Conservation (phyloP, 805 yeast genomes). For the Zygosaccharomyces kombuchaensis region DNA sequence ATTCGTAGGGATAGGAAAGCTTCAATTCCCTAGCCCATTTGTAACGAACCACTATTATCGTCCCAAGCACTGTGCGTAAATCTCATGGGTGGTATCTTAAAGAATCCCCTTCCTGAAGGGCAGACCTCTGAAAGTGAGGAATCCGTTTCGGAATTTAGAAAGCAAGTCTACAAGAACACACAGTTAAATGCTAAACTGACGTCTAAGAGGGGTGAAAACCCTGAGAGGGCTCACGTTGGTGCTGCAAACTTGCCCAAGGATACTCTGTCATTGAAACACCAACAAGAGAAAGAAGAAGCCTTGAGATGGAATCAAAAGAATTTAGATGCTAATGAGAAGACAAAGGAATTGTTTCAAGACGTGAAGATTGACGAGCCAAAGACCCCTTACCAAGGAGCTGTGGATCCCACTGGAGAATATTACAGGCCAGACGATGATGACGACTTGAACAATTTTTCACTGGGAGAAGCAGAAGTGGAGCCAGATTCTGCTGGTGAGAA, state of each 20-base stretch:
- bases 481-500: background rate
- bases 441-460: constrained; percentile 47
- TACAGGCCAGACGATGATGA: constrained; percentile 67
- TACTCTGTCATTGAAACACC: constrained; percentile 28
- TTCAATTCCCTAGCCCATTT: too few relatives aligned
- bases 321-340: constrained; percentile 51
- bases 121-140: constrained; percentile 25
- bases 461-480: constrained; percentile 52
- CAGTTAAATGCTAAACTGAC: constrained; percentile 60
- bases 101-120: constrained; percentile 42
- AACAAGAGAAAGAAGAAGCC: constrained; percentile 38
- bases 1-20: too few relatives aligned
- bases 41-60: background rate
- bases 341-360: constrained; percentile 60
- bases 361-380: constrained; percentile 81
- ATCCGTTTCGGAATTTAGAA: constrained; percentile 44
- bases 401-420: constrained; percentile 75
- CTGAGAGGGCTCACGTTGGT: constrained; percentile 8
- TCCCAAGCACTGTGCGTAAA: background rate
- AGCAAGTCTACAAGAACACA: constrained; percentile 77
- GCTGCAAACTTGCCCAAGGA: constrained; percentile 30
- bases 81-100: constrained; percentile 46
- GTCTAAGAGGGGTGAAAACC: constrained; percentile 24
- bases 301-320: constrained; percentile 86
- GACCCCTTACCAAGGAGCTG: constrained; percentile 91